These are phyloP conservation scores for Solioccasus polychromus DNA, from an alignment of 768 basidiomycete species.

Conservation along the genomic window DNA sequence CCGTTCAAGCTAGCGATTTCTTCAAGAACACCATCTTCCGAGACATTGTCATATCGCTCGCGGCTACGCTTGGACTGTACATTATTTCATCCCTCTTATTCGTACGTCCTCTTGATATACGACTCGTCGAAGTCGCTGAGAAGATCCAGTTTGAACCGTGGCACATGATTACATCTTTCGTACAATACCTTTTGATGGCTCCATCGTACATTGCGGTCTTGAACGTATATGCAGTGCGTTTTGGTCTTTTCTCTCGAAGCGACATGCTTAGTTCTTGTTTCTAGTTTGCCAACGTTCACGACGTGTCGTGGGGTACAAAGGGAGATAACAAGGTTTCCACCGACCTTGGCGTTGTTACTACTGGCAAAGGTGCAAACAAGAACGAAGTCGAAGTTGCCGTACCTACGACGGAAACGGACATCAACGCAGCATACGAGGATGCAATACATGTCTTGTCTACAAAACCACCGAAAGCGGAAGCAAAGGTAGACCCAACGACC, in stretches of 20 bases:
- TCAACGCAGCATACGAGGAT: slow-evolving; percentile 87
- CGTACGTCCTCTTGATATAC: slow-evolving; percentile 46
- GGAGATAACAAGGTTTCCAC: slow-evolving; percentile 85
- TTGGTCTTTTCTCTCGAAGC: background rate
- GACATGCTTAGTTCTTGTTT: background rate
- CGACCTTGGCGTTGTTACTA: slow-evolving; percentile 81
- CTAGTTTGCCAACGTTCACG: slow-evolving; percentile 85
- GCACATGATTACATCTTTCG: slow-evolving; percentile 96
- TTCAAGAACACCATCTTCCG: slow-evolving; percentile 81
- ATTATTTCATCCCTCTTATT: slow-evolving; percentile 78
- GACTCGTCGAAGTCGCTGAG: background rate
- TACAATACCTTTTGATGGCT: slow-evolving; percentile 90
- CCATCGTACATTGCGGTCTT: slow-evolving; percentile 93
- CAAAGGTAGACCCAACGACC: slow-evolving; percentile 57
- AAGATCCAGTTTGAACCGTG: slow-evolving; percentile 83
- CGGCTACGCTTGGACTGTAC: slow-evolving; percentile 90
- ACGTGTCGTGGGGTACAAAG: slow-evolving; percentile 95
- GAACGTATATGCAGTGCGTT: slow-evolving; percentile 77
- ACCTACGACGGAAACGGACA: slow-evolving; percentile 85
- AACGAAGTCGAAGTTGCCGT: slow-evolving; percentile 86
- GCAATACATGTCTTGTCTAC: slow-evolving; percentile 78
- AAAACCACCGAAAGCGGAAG: slow-evolving; percentile 73
- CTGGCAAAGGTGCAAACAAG: slow-evolving; percentile 51
- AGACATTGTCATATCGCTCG: slow-evolving; percentile 80
- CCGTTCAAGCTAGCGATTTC: slow-evolving; percentile 54